A percentile compares a stretch with the other conserved stretches of the same genome.
These are phyloP conservation scores for Kalmanozyma brasiliensis DNA, from an alignment of 1,284 basidiomycete species.

Conservation along the genomic window DNA sequence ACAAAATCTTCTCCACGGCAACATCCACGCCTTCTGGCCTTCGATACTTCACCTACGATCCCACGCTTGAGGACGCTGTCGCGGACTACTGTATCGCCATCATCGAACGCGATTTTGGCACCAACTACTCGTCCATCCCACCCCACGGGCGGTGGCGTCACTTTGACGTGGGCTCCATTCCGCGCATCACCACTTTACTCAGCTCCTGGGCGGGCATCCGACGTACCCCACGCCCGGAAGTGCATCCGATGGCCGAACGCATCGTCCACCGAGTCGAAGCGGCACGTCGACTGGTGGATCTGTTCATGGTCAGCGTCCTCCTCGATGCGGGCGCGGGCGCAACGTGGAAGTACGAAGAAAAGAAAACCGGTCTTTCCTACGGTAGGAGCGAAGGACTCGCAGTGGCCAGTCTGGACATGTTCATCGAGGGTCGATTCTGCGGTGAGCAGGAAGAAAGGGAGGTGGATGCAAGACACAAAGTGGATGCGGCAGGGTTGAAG, in stretches of 20 bases:
- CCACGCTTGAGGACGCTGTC: slow-evolving; percentile 77
- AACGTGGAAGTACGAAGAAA: slow-evolving; percentile 81
- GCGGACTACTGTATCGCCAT: slow-evolving; percentile 84
- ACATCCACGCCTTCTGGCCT: slow-evolving; percentile 75
- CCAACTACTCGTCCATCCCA: slow-evolving; percentile 79
- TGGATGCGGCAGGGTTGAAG: slow-evolving; percentile 77
- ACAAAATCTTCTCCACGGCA: slow-evolving; percentile 75
- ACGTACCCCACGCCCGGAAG: neutral
- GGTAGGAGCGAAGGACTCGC: slow-evolving; percentile 88
- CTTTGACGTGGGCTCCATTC: slow-evolving; percentile 70
- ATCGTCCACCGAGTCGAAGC: slow-evolving; percentile 43
- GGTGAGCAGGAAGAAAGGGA: neutral
- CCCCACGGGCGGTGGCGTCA: slow-evolving; percentile 93
- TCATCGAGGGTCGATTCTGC: slow-evolving; percentile 68
- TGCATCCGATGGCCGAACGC: neutral
- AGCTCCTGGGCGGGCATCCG: slow-evolving; percentile 26
- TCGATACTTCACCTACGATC: slow-evolving; percentile 86
- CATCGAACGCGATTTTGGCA: slow-evolving; percentile 87
- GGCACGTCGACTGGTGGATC: slow-evolving; percentile 77
- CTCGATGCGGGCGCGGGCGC: slow-evolving; percentile 93
- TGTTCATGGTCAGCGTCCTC: slow-evolving; percentile 91
- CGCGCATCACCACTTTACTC: slow-evolving; percentile 51
- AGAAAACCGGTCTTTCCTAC: slow-evolving; percentile 74
- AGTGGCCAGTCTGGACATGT: slow-evolving; percentile 91
- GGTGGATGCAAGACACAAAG: slow-evolving; percentile 1